Conservation (phyloP, 2,329 filamentous ascomycete species). For the Myriosclerotinia curreyana region DNA sequence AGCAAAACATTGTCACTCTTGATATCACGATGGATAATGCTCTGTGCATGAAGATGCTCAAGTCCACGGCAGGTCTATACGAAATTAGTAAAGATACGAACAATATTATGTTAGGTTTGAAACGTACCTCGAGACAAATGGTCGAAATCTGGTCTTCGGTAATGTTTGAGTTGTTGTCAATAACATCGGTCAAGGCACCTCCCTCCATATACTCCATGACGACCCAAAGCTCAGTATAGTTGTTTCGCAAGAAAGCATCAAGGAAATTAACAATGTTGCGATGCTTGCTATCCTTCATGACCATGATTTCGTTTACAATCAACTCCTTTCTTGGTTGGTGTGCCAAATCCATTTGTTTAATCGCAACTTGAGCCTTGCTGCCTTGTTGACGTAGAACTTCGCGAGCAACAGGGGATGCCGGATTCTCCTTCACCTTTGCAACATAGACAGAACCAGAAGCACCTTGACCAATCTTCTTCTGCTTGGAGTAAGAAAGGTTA, state of each 20-base stretch:
- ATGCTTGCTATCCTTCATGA: conserved; percentile 99
- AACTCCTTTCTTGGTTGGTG: conserved; percentile 96
- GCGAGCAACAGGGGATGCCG: conserved; percentile 75
- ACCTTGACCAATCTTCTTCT: conserved; percentile 99
- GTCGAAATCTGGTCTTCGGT: conserved; percentile 97
- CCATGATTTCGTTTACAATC: conserved; percentile 99
- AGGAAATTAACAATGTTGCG: conserved; percentile 99
- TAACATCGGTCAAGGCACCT: conserved; percentile 94
- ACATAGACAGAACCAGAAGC: conserved; percentile 98
- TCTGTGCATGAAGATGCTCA: conserved; percentile 90
- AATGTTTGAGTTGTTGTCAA: conserved; percentile 94
- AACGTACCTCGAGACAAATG: conserved; percentile 86
- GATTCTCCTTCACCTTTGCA: conserved; percentile 86
- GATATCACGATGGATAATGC: conserved; percentile 98
- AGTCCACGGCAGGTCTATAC: conserved; percentile 87
- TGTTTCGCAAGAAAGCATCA: conserved; percentile 93
- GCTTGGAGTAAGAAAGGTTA: conserved; percentile 93
- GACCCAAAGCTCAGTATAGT: conserved; percentile 95
- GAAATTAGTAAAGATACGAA: conserved; percentile 22
- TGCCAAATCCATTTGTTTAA: conserved; percentile 99
- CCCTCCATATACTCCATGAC: conserved; percentile 99
- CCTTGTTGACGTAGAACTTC: conserved; percentile 78
- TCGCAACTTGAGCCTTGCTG: conserved; percentile 83
- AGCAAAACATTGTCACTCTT: conserved; percentile 98
- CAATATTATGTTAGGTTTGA: background rate